Evolutionary conservation across 2,329 filamentous ascomycete species (phyloP).

Genomic region (Cercospora nicotianae): DNA sequence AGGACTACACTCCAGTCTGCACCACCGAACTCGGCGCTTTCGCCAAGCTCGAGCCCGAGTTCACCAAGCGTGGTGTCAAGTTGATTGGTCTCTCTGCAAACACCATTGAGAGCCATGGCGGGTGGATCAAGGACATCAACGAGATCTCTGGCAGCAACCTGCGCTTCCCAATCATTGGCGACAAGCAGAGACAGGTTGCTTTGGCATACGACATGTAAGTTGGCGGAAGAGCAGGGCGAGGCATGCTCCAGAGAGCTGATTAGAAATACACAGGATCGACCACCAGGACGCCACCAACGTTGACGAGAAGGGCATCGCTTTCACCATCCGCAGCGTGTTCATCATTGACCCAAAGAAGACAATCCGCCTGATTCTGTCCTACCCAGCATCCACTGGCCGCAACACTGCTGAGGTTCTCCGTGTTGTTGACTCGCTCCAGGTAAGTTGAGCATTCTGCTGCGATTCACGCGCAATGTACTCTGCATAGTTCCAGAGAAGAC

Average conservation of each 20-base stretch:
- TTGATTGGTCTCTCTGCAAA: slow-evolving; percentile 59
- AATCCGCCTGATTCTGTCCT: slow-evolving; percentile 60
- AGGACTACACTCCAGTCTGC: slow-evolving; percentile 61
- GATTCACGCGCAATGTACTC: not conserved
- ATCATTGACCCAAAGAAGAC: slow-evolving; percentile 66
- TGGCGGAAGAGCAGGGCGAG: not conserved
- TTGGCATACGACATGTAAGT: slow-evolving; percentile 54
- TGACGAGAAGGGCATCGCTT: slow-evolving; percentile 57
- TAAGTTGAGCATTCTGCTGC: not conserved
- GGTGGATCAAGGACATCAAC: slow-evolving; percentile 55
- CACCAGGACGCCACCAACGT: slow-evolving; percentile 60
- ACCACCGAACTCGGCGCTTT: slow-evolving; percentile 65
- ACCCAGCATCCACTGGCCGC: slow-evolving; percentile 62
- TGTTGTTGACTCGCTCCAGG: slow-evolving; percentile 53
- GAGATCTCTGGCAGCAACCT: slow-evolving; percentile 52
- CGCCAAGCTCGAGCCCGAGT: slow-evolving; percentile 64
- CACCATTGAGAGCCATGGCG: slow-evolving; percentile 52
- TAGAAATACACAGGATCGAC: slow-evolving; percentile 44
- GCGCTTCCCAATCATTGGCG: slow-evolving; percentile 55
- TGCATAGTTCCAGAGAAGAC: not conserved
- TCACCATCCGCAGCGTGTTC: slow-evolving; percentile 66
- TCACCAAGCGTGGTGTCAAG: slow-evolving; percentile 62
- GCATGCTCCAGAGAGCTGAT: slow-evolving; percentile 10
- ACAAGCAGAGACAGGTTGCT: slow-evolving; percentile 55
- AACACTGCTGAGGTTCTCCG: slow-evolving; percentile 56